Percentiles rank a stretch among this genome's conserved stretches.
Conservation (phyloP, 306 rosid genomes). For the Rosa chinensis region DNA sequence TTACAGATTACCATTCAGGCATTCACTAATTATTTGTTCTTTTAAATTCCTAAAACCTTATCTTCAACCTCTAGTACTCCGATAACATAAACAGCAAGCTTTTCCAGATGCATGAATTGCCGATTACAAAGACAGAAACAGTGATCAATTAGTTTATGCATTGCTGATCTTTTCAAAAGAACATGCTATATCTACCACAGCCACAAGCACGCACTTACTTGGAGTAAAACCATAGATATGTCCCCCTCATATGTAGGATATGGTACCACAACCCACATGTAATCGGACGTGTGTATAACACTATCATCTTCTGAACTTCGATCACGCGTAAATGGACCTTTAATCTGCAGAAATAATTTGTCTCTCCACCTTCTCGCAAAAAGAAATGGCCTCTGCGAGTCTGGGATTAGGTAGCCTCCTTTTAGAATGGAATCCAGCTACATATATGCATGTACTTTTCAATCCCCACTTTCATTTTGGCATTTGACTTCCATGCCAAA, state of each 20-base stretch:
- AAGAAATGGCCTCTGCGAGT: not conserved
- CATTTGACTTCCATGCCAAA: slow-evolving; percentile 4
- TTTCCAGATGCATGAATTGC: not conserved
- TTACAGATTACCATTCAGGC: not conserved
- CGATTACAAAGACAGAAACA: not conserved
- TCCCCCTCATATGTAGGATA: slow-evolving; percentile 1
- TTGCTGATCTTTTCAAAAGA: not conserved
- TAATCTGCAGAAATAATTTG: not conserved
- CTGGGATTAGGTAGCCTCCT: slow-evolving; percentile 13
- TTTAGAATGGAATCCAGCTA: slow-evolving; percentile 6
- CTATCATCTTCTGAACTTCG: not conserved
- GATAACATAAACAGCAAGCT: not conserved
- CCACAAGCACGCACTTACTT: not conserved
- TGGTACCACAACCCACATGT: slow-evolving; percentile 12
- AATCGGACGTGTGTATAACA: not conserved
- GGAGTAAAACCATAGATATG: not conserved
- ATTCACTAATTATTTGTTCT: not conserved
- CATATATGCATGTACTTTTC: not conserved
- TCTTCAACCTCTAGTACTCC: not conserved
- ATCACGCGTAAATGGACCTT: not conserved
- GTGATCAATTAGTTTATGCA: not conserved
- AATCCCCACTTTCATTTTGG: slow-evolving; percentile 16
- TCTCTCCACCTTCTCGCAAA: slow-evolving; percentile 2
- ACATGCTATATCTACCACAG: not conserved
- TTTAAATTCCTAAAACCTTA: not conserved